These are phyloP conservation scores for Solanum chilense DNA, from an alignment of 257 asterid genomes.

Conservation along the genomic window DNA sequence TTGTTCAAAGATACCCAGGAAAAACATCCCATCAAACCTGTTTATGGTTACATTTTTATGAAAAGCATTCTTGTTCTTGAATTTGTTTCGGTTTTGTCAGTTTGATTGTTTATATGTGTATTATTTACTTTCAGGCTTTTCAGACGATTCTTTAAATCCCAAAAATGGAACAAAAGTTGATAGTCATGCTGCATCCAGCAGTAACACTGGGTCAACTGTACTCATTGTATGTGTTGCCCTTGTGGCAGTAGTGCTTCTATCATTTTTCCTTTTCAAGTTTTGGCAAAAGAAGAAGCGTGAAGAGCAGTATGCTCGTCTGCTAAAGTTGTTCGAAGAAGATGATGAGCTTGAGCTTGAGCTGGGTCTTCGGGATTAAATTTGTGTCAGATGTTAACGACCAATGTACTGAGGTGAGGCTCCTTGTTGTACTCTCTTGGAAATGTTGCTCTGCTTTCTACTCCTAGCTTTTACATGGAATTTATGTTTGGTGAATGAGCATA, in stretches of 20 bases:
- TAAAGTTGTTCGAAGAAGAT: conserved; percentile 84
- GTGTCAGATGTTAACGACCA: not conserved
- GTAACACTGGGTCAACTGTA: conserved; percentile 37
- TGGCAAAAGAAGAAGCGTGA: conserved; percentile 90
- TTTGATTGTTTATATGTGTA: not conserved
- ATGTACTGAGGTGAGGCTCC: conserved; percentile 31
- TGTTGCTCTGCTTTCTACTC: not conserved
- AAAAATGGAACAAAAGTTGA: conserved; percentile 26
- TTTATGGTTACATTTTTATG: not conserved
- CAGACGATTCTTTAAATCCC: conserved; percentile 36
- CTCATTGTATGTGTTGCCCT: conserved; percentile 29
- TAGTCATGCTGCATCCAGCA: conserved; percentile 18
- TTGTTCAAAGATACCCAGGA: not conserved
- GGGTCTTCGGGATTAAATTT: conserved; percentile 69
- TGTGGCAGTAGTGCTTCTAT: conserved; percentile 30
- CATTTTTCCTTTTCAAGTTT: conserved; percentile 54
- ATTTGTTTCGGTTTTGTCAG: not conserved
- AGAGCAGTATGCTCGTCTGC: conserved; percentile 82
- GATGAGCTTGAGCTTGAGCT: conserved; percentile 95
- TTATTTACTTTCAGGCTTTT: conserved; percentile 32
- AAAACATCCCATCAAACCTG: not conserved
- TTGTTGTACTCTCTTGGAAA: not conserved
- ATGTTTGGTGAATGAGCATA: not conserved
- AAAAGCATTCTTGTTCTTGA: not conserved
- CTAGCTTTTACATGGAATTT: not conserved